Base-by-base conservation (phyloP, 2,329 filamentous ascomycete genomes). In the Pseudocercospora macadamiae region DNA sequence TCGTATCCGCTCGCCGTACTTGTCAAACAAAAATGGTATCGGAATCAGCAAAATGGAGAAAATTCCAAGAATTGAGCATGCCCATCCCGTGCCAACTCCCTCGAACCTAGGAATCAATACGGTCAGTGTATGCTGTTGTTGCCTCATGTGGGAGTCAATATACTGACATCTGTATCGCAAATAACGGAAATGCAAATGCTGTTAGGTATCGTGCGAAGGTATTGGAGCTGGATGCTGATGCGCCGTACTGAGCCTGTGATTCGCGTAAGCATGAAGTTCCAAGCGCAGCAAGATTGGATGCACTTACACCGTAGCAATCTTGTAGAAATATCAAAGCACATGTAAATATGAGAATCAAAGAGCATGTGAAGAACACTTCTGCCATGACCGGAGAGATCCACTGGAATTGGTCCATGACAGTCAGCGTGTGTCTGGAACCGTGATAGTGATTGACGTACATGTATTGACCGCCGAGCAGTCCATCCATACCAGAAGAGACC, bases 151-250 rank as follows among this genome's bases (percentile, higher is more conserved):
- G n/a, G n/a, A n/a, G n/a, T n/a, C n/a, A n/a, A n/a, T n/a, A n/a
- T n/a, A n/a, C n/a, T n/a, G n/a, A n/a, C 42, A 45, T 25, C 42
- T 45, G 73, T 8, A 74, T 65, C 1, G 73, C 71, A 54, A 80
- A 79, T 14, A 78, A 62, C 5, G 74, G 74, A 54, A 77, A 77
- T 2, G 70, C 70, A 18, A 71, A 68, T 64, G 23, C 75, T 57
- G 42, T 25, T 21, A 25, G 14, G 23, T 45, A 45, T 12, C 42
- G 42, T 25, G 21, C 18, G 42, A 51, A 69, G 30, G 67, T 45
- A n/a, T 45, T 45, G 21, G 18, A 23, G 18, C 19, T 23, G 3
- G 19, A 18, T 23, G 42, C 42, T 23, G 19, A 23, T 7, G 42
- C 42, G 9, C 42, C 42, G 14, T 45, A 45, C 3, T 23, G 19